Evolutionary conservation across 78 protist genomes (phyloP), one percentile per base, ranked within the genome.

Genomic region (slime mould (Dictyostelium discoideum)): DNA sequence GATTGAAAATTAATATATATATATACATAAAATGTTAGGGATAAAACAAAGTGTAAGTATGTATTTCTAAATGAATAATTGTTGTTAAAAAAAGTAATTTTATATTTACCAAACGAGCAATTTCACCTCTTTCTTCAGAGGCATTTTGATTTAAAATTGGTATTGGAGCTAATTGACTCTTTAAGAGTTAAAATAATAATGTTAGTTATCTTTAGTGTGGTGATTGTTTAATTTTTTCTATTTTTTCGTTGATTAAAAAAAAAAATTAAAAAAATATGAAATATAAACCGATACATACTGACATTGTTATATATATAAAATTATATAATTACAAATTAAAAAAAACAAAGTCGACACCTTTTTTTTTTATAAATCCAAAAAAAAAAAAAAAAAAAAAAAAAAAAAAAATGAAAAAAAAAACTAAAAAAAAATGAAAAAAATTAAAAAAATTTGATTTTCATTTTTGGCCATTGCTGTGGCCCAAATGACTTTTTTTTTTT

Each of bases 71-170:
- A 32, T 32, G 37, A 32, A n/a, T n/a, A n/a, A n/a, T n/a, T n/a
- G n/a, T 32, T 32, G 37, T 32, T 32, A 32, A 32, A 32, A 42
- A 42, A 60, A 60, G 26, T 20, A 6, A 60, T 60, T 60, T 5
- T 46, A 37, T 14, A 50, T 86, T 67, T 80, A 94, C 97, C 42
- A 97, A 92, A 85, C 98, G 96, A 20, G 98, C 98, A 79, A 80
- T 86, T 78, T 97, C 98, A 81, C 95, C 98, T 83, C 89, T 88
- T 77, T 97, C 98, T 50, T 93, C 98, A 29, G 87, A 76, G 14
- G 96, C 98, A 37, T 93, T 86, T 40, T 93, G 94, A 24, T 79
- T 44, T 18, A 86, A 24, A 54, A 97, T 87, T 77, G 79, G 96
- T 32, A 93, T 86, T 73, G 98, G 97, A 78, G 86, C 84, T 65